Evolutionary conservation across 2,329 filamentous ascomycete species (phyloP).

Genomic region (Colletotrichum simmondsii): DNA sequence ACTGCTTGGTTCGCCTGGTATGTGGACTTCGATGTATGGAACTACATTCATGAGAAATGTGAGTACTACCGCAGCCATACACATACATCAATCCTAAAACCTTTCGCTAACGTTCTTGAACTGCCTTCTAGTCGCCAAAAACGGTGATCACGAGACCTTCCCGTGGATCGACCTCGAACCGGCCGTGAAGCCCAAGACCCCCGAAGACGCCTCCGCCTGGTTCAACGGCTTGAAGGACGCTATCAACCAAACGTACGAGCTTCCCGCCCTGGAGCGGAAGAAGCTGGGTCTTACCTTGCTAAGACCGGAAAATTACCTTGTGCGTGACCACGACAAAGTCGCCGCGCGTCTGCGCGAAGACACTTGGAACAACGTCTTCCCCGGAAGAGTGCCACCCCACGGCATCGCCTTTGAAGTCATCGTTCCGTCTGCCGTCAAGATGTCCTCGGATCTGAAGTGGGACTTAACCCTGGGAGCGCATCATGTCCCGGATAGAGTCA

Average conservation of each 20-base stretch:
- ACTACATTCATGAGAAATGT: not conserved
- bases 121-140: not conserved
- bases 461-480: not conserved
- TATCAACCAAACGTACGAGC: not conserved
- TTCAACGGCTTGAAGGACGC: not conserved
- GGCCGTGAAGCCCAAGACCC: not conserved
- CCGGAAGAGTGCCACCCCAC: not conserved
- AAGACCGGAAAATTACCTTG: not conserved
- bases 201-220: not conserved
- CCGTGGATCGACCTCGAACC: not conserved
- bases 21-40: not conserved
- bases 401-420: not conserved
- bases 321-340: not conserved
- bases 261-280: not conserved
- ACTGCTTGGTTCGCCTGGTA: not conserved
- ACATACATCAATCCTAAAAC: not conserved
- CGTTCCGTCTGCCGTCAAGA: not conserved
- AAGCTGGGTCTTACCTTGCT: not conserved
- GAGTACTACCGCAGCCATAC: not conserved
- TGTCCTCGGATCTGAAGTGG: not conserved
- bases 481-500: not conserved
- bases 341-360: not conserved
- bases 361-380: not conserved
- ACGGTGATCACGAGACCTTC: not conserved
- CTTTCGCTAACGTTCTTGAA: not conserved